phyloP scores from a whole-genome alignment of 2,329 filamentous ascomycete species.

The Apiospora koreana region DNA sequence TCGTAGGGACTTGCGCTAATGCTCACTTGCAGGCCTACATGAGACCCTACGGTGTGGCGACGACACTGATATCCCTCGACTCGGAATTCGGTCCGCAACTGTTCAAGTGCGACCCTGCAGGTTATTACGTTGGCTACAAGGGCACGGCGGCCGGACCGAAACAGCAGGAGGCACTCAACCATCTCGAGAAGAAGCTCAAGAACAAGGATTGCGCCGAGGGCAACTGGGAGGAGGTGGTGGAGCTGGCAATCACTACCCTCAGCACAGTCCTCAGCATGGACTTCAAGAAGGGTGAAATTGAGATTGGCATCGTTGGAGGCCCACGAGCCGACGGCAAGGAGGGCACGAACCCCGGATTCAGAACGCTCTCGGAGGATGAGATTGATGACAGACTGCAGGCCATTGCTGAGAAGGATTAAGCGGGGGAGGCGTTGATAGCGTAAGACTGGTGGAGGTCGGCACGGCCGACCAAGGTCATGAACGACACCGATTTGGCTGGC shows the following conservation, averaged over 20 bases:
- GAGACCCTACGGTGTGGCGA: constrained; percentile 94
- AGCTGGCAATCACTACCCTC: constrained; percentile 91
- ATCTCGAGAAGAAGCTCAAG: constrained; percentile 99
- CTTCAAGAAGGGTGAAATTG: constrained; percentile 99
- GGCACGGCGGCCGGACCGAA: constrained; percentile 96
- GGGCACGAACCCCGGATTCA: constrained; percentile 77
- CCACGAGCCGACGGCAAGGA: constrained; percentile 81
- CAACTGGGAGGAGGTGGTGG: constrained; percentile 95
- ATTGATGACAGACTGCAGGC: constrained; percentile 98
- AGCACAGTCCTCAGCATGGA: constrained; percentile 98
- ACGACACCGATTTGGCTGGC: not conserved
- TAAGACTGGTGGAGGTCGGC: constrained; percentile 1
- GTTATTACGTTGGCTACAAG: constrained; percentile 98
- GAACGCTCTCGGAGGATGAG: constrained; percentile 92
- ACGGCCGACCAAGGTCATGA: not conserved
- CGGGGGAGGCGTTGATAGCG: not conserved
- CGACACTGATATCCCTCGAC: constrained; percentile 92
- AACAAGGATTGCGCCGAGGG: constrained; percentile 96
- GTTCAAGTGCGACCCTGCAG: constrained; percentile 97
- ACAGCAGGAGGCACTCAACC: constrained; percentile 97
- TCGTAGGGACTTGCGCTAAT: constrained; percentile 24
- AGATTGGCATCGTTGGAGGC: constrained; percentile 95
- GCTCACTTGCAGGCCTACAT: constrained; percentile 73
- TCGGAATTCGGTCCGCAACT: constrained; percentile 90
- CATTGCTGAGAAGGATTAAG: constrained; percentile 97